Conservation (phyloP, 202 grass and related monocot species). For the Setaria viridis region DNA sequence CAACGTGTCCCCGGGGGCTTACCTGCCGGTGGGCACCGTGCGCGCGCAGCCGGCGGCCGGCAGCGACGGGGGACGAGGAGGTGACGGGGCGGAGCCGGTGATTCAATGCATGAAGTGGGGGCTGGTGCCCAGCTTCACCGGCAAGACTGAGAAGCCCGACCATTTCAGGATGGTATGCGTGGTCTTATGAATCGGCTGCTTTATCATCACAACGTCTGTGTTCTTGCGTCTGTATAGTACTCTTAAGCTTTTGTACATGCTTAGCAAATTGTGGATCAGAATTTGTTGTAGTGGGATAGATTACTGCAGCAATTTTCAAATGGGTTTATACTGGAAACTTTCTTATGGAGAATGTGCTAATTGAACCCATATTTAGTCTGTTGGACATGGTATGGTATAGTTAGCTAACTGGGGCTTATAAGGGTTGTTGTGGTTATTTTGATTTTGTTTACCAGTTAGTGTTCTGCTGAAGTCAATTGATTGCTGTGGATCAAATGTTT, state of each 20-base stretch:
- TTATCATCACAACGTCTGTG: neutral
- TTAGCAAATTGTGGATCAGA: neutral
- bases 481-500: neutral
- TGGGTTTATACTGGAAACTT: neutral
- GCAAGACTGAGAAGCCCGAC: conserved; percentile 84
- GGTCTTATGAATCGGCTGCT: neutral
- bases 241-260: neutral
- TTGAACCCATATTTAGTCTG: neutral
- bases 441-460: too few species aligned
- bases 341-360: neutral
- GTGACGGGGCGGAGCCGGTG: conserved; percentile 43
- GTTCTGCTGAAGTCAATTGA: neutral
- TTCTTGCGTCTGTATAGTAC: neutral
- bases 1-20: conserved; percentile 76
- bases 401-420: too few species aligned
- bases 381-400: neutral
- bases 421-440: too few species aligned
- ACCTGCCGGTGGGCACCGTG: conserved; percentile 65
- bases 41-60: conserved; percentile 18
- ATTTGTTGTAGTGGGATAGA: neutral
- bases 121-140: conserved; percentile 87
- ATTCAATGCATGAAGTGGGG: conserved; percentile 98
- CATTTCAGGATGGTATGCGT: conserved; percentile 90
- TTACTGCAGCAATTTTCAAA: neutral
- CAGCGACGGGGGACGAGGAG: conserved; percentile 10